These are phyloP conservation scores for Gastrolobium bilobum DNA, from an alignment of 306 rosid species.

Conservation along the genomic window DNA sequence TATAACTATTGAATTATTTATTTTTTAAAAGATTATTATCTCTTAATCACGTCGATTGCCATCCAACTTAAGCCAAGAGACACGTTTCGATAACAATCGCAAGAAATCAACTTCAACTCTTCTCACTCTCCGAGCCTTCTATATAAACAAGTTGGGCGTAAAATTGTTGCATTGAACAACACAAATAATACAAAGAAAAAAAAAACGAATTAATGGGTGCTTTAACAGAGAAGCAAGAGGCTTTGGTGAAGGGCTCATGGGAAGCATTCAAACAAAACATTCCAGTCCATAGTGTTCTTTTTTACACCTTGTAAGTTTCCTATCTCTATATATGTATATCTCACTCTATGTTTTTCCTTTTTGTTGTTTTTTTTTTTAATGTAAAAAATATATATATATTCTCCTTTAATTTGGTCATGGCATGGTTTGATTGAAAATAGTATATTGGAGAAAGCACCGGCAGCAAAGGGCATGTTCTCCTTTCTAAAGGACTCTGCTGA, in stretches of 20 bases:
- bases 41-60: too few relatives aligned
- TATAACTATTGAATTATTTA: too few relatives aligned
- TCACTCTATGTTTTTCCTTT: not conserved
- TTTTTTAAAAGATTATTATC: too few relatives aligned
- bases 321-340: too few relatives aligned
- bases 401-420: too few relatives aligned
- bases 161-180: not conserved
- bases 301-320: conserved; percentile 45
- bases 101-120: not conserved
- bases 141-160: conserved; percentile 1
- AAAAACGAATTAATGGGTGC: conserved; percentile 4
- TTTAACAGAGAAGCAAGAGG: conserved; percentile 38
- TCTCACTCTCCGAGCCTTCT: not conserved
- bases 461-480: conserved; percentile 44
- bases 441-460: conserved; percentile 50
- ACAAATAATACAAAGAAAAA: not conserved
- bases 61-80: not conserved
- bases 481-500: conserved; percentile 39
- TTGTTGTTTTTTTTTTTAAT: too few relatives aligned
- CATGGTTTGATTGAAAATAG: not conserved
- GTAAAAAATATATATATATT: too few relatives aligned
- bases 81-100: not conserved
- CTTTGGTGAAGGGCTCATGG: conserved; percentile 41
- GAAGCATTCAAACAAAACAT: conserved; percentile 39
- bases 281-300: conserved; percentile 40